phyloP scores from a whole-genome alignment of 2,329 filamentous ascomycete genomes.

The Xylariaceae sp. region DNA sequence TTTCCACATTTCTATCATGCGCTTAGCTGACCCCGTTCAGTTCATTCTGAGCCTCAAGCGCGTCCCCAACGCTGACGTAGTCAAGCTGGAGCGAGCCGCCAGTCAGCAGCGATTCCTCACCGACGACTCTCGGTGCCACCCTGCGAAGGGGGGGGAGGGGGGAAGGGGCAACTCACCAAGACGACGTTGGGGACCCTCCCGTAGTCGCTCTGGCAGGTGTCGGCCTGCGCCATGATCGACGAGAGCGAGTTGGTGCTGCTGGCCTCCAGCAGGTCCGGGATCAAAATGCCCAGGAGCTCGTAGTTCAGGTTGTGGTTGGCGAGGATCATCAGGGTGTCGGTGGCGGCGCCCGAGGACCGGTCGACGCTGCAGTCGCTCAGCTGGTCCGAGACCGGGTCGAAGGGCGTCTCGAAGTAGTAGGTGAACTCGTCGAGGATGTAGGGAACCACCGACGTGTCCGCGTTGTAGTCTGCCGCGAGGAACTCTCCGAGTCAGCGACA shows the following conservation, averaged over 20 bases:
- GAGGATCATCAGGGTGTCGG: conserved; percentile 35
- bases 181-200: conserved; percentile 30
- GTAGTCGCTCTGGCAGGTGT: conserved; percentile 23
- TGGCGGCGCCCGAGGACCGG: conserved; percentile 42
- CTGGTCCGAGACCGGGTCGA: conserved; percentile 49
- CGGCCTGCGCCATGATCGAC: conserved; percentile 33
- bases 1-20: no score
- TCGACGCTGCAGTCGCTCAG: conserved; percentile 61
- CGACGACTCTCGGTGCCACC: conserved; percentile 8
- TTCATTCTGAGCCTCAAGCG: conserved; percentile 28
- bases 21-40: no score
- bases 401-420: conserved; percentile 67
- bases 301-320: conserved; percentile 33
- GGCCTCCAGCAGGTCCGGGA: conserved; percentile 25
- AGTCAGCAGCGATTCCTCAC: no score
- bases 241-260: conserved; percentile 40
- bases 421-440: conserved; percentile 59
- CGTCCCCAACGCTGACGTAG: conserved; percentile 33
- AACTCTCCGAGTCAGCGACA: neutral
- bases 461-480: conserved; percentile 52
- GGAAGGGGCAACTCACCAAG: conserved; percentile 23
- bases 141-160: neutral
- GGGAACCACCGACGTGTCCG: conserved; percentile 40
- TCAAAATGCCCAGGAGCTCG: conserved; percentile 27
- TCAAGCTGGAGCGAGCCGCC: no score